Evolutionary conservation across 2,329 filamentous ascomycete genomes (phyloP), one percentile per base, ranked within the genome.

Genomic region (Aspergillus candidus): DNA sequence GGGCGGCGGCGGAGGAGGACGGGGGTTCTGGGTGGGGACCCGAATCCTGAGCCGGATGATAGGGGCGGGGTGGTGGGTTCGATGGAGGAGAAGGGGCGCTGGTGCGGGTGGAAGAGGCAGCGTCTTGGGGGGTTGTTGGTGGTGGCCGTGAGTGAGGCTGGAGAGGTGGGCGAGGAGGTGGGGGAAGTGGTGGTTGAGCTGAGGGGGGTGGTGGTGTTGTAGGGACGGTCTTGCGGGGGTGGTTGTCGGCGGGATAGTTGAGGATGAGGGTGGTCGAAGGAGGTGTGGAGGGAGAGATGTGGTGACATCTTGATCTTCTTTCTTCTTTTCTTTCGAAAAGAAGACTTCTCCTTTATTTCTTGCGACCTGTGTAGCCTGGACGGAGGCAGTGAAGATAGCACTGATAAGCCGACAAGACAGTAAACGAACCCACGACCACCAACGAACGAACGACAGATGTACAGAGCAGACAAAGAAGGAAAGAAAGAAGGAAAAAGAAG

Each of bases 1-100:
- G 68, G 68, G 12, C 68, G 62, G 18, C 65, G 65, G 27, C 70
- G 67, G 6, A 72, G 55, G 4, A 66, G 52, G 43, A 57, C 55
- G 7, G 61, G 48, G 4, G 22, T 8, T 27, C 22, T 27, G 22
- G 22, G 7, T 7, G 22, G 22, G 22, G 22, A 27, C 10, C 22
- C 3, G 6, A 6, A 27, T 10, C 22, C 22, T 4, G 22, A 27
- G 6, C 7, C 7, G 15, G 15, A 15, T 27, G 22, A 2, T 59
- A 57, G 6, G 61, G 58, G 11, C 60, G 54, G 37, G 56, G 59
- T 39, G 61, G 55, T 27, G 22, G 22, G 22, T 27, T 27, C 22
- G 5, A 63, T 52, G 32, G 61, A 44, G 6, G 58, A 55, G 37
- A 54, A 58, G 40, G 57, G 53, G 11, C 57, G 22, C 22, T 7